Percentiles rank a stretch among this genome's conserved stretches.
phyloP scores from a whole-genome alignment of 805 yeast species.

The Jamesozyma piceae region DNA sequence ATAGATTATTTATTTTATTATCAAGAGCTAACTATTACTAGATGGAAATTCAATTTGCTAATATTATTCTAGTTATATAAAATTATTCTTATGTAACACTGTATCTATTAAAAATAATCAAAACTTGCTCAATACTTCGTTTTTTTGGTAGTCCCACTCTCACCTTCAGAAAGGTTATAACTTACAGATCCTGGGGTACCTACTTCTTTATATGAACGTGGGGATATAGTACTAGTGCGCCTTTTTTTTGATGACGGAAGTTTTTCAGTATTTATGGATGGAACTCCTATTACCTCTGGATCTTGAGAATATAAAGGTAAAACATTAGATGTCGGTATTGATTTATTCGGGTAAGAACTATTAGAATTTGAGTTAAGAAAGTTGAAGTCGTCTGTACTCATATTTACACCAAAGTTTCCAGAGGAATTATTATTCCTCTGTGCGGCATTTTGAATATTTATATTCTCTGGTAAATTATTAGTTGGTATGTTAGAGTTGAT shows the following conservation, averaged over 20 bases:
- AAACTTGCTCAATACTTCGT: background rate
- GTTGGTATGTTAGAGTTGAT: background rate
- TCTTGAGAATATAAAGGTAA: conserved; percentile 1
- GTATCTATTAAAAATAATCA: background rate
- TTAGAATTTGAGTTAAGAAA: background rate
- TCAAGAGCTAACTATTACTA: too few relatives aligned
- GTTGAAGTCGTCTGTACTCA: conserved; percentile 1
- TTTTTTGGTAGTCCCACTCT: background rate
- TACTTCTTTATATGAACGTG: conserved; percentile 3
- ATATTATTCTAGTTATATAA: too few relatives aligned
- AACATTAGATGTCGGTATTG: background rate
- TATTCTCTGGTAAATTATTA: background rate
- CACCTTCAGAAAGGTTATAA: background rate
- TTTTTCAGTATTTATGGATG: background rate
- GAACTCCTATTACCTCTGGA: background rate
- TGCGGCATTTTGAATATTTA: background rate
- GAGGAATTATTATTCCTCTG: background rate
- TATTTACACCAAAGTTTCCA: background rate
- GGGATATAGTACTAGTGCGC: conserved; percentile 12
- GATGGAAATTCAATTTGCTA: too few relatives aligned
- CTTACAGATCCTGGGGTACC: background rate
- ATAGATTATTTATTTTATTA: too few relatives aligned
- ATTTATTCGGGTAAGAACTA: background rate
- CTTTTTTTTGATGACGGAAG: conserved; percentile 7
- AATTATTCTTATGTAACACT: background rate